Conservation (phyloP, 140 eudicot species). For the Bidens hawaiensis region DNA sequence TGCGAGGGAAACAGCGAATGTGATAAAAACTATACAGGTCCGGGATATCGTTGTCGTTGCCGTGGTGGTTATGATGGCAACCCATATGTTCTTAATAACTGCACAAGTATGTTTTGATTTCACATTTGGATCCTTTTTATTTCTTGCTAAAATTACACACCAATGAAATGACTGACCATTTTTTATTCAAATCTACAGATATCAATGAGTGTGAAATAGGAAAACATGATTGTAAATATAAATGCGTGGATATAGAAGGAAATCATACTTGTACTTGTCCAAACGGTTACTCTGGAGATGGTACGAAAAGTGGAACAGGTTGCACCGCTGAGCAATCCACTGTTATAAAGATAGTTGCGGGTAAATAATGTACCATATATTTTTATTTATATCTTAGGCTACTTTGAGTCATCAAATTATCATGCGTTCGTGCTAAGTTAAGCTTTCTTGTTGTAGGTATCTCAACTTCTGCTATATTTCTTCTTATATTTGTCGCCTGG, state of each 20-base stretch:
- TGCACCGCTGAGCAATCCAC: constrained; percentile 16
- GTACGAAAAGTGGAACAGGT: constrained; percentile 20
- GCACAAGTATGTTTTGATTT: constrained; percentile 20
- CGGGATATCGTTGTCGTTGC: constrained; percentile 37
- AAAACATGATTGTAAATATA: constrained; percentile 10
- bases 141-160: background rate
- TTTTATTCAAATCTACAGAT: constrained; percentile 20
- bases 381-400: background rate
- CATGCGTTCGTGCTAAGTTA: background rate
- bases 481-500: background rate
- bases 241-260: constrained; percentile 18
- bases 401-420: background rate
- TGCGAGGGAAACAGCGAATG: constrained; percentile 29
- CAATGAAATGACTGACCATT: background rate
- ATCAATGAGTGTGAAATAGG: constrained; percentile 29
- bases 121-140: background rate
- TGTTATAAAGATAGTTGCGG: background rate
- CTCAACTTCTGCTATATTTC: constrained; percentile 1
- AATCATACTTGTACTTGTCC: constrained; percentile 21
- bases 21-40: constrained; percentile 13
- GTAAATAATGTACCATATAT: background rate
- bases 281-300: constrained; percentile 36
- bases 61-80: constrained; percentile 28
- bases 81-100: constrained; percentile 17
- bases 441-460: background rate